Base-by-base conservation (phyloP, 768 basidiomycete species). In the Suillus subluteus region DNA sequence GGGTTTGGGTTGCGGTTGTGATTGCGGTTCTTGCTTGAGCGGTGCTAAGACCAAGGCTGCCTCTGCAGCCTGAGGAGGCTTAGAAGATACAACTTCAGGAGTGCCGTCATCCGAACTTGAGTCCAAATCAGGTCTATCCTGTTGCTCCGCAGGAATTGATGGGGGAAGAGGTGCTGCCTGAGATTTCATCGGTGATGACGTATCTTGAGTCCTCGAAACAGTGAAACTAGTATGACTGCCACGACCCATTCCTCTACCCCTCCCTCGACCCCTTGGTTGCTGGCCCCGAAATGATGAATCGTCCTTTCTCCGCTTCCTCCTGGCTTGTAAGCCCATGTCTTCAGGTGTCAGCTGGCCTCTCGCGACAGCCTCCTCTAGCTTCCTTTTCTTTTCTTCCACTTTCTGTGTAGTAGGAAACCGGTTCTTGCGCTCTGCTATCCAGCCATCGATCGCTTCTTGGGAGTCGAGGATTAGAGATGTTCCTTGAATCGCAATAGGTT, bases 401-500 rank as follows among this genome's bases (percentile, higher is more conserved):
- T 87, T 86, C 58, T 82, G 73, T 38, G 84, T 74, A 21, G 89
- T 92, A 13, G 97, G 97, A 83, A 91, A 99, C 18, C 91, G 87
- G 70, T 87, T 89, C 77, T 88, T 96, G 50, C 97, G 88, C 73
- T 98, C 96, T 16, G 86, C 88, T 58, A 97, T 86, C 97, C 97
- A 99, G 40, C 86, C 87, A 26, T 86, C 87, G 66, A 98, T 79
- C 9, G 89, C 87, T 72, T 95, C 95, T 9, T 91, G 93, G 1
- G 92, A 89, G 71, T 97, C 87, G 21, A 99, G 83, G 12, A 84
- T 73, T 23, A 97, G 75, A 40, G 81, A 88, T 3, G 95, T 97
- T 6, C 96, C 96, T 68, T 90, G 89, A 46, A 95, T 93, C 5
- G 86, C 83, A 26, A 94, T 78, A 2, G 84, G 82, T 76, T 93